Percentiles rank a stretch among this genome's conserved stretches.
Conservation (phyloP, 2,329 filamentous ascomycete species). For the Colletotrichum siamense region DNA sequence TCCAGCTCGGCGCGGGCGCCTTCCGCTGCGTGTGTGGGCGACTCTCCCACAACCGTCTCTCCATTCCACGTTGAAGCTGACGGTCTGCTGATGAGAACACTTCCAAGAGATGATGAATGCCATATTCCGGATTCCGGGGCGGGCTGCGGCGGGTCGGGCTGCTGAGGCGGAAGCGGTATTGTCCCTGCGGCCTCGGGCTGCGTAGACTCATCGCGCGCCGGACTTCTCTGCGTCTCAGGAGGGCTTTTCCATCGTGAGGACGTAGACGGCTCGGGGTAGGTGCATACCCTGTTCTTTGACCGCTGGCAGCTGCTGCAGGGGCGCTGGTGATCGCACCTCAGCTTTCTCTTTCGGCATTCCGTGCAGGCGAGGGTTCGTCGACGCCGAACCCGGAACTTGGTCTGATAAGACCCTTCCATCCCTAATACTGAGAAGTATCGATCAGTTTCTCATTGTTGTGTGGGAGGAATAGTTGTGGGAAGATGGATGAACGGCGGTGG, state of each 20-base stretch:
- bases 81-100: background rate
- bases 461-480: background rate
- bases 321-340: conserved; percentile 62
- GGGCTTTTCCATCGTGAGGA: conserved; percentile 28
- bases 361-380: conserved; percentile 54
- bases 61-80: background rate
- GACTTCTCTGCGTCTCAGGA: background rate
- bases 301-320: conserved; percentile 66
- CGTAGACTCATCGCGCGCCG: background rate
- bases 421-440: background rate
- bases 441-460: background rate
- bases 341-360: conserved; percentile 64
- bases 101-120: background rate
- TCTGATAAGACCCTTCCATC: background rate
- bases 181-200: background rate
- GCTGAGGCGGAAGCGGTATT: background rate
- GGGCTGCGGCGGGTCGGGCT: background rate
- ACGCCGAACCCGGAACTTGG: conserved; percentile 26
- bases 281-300: conserved; percentile 58
- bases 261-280: conserved; percentile 44
- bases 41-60: background rate
- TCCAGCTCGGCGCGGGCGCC: background rate
- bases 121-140: background rate
- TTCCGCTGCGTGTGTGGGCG: background rate
- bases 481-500: background rate